Percentiles rank a stretch among this genome's conserved stretches.
Conservation (phyloP, 768 basidiomycete genomes). For the Melanogaster broomeanus region DNA sequence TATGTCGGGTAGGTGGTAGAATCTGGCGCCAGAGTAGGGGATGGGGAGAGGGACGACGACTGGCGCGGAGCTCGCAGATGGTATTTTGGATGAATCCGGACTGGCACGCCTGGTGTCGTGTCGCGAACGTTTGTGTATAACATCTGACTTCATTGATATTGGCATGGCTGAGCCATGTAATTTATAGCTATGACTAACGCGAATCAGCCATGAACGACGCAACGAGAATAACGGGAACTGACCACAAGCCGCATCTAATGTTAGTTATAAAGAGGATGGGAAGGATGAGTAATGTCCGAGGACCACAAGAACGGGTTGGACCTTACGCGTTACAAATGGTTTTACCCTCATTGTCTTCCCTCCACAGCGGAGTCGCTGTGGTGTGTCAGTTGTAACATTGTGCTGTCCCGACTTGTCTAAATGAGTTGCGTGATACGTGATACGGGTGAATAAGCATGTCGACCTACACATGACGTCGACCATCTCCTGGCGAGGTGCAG, state of each 20-base stretch:
- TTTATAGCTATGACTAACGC: constrained; percentile 54
- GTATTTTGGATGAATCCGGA: too few relatives aligned
- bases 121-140: constrained; percentile 83
- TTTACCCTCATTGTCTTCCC: constrained; percentile 89
- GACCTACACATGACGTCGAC: constrained; percentile 72
- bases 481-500: too few relatives aligned
- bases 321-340: constrained; percentile 89
- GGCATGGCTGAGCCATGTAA: constrained; percentile 84
- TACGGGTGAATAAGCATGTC: constrained; percentile 31
- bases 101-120: constrained; percentile 72
- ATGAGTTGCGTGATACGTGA: constrained; percentile 31
- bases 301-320: too few relatives aligned
- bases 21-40: too few relatives aligned
- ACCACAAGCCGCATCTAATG: too few relatives aligned
- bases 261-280: too few relatives aligned
- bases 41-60: constrained; percentile 72
- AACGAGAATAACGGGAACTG: neutral
- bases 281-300: too few relatives aligned
- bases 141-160: constrained; percentile 89
- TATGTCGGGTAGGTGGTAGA: too few relatives aligned
- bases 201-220: constrained; percentile 6
- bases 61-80: constrained; percentile 76
- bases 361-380: constrained; percentile 86
- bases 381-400: constrained; percentile 93
- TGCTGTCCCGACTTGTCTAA: constrained; percentile 45